phyloP scores from a whole-genome alignment of 2,329 filamentous ascomycete species.

The Penicillium sp. region DNA sequence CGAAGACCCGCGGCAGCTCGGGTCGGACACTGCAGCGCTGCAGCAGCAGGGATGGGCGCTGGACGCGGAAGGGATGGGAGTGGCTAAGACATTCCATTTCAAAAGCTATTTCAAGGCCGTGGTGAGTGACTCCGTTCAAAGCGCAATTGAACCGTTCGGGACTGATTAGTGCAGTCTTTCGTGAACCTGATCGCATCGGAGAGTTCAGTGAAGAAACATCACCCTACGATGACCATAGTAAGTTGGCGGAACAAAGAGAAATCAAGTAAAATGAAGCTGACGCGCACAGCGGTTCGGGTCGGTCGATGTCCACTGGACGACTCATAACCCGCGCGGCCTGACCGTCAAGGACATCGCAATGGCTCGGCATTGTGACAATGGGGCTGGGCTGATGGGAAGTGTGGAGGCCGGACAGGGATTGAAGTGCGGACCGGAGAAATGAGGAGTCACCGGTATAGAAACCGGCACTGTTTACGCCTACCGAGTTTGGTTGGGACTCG shows the following conservation, averaged over 20 bases:
- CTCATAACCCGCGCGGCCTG: conserved; percentile 40
- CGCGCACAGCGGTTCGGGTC: conserved; percentile 33
- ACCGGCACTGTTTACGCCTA: too few relatives aligned
- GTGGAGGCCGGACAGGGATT: conserved; percentile 32
- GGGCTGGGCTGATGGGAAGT: conserved; percentile 33
- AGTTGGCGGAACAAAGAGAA: conserved; percentile 9
- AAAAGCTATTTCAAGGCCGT: conserved; percentile 40
- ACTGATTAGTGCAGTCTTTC: conserved; percentile 30
- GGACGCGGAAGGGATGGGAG: conserved; percentile 33
- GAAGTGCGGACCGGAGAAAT: conserved; percentile 26
- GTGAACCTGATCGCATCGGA: conserved; percentile 38
- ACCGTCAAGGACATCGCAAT: conserved; percentile 37
- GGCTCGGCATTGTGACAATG: conserved; percentile 39
- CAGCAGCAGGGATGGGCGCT: conserved; percentile 33
- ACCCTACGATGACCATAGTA: conserved; percentile 41
- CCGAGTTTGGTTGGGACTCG: neutral
- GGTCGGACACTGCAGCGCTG: conserved; percentile 24
- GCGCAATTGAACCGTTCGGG: neutral
- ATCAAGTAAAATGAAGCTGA: conserved; percentile 10
- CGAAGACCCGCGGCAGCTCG: conserved; percentile 27
- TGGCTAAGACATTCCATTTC: conserved; percentile 41
- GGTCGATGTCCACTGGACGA: conserved; percentile 42
- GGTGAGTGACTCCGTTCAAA: conserved; percentile 20
- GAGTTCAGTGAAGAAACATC: conserved; percentile 39
- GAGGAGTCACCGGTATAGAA: neutral